Conservation (phyloP, 441 rosid species). For the Capsella rubella region DNA sequence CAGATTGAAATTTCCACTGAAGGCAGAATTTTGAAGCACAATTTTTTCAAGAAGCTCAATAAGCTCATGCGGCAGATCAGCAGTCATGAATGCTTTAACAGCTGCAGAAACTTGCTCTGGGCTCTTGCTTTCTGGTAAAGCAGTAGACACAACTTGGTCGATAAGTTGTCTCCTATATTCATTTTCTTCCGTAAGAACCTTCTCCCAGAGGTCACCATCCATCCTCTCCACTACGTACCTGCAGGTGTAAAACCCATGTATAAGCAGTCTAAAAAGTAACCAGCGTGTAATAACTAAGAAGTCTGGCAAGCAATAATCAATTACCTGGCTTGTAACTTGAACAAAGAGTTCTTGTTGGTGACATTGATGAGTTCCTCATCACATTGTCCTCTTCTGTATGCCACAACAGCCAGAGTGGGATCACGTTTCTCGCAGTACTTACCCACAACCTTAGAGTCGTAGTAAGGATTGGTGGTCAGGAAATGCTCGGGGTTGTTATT, state of each 20-base stretch:
- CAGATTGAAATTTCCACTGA: conserved; percentile 98
- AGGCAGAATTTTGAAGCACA: conserved; percentile 99
- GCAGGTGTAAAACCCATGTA: conserved; percentile 33
- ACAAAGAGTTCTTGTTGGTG: conserved; percentile 96
- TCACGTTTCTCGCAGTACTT: conserved; percentile 99
- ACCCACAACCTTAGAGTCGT: conserved; percentile 98
- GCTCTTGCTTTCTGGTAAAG: conserved; percentile 99
- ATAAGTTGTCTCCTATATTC: conserved; percentile 96
- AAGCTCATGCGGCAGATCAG: conserved; percentile 98
- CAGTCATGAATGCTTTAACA: conserved; percentile 99
- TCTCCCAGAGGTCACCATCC: conserved; percentile 99
- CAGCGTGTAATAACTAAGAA: conserved; percentile 18
- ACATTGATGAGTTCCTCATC: conserved; percentile 98
- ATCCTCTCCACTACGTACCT: conserved; percentile 99
- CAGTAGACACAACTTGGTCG: conserved; percentile 99
- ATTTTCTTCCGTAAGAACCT: conserved; percentile 93
- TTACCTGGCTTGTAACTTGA: conserved; percentile 98
- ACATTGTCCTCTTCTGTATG: conserved; percentile 98
- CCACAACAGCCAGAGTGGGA: conserved; percentile 99
- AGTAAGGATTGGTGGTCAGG: conserved; percentile 97
- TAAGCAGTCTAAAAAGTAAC: conserved; percentile 34
- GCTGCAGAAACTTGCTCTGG: conserved; percentile 99
- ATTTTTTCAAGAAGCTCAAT: conserved; percentile 99
- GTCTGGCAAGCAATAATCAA: conserved; percentile 33
- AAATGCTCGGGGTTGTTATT: conserved; percentile 99